Evolutionary conservation across 2,329 filamentous ascomycete species (phyloP).

Genomic region (Ophiostoma piceae): DNA sequence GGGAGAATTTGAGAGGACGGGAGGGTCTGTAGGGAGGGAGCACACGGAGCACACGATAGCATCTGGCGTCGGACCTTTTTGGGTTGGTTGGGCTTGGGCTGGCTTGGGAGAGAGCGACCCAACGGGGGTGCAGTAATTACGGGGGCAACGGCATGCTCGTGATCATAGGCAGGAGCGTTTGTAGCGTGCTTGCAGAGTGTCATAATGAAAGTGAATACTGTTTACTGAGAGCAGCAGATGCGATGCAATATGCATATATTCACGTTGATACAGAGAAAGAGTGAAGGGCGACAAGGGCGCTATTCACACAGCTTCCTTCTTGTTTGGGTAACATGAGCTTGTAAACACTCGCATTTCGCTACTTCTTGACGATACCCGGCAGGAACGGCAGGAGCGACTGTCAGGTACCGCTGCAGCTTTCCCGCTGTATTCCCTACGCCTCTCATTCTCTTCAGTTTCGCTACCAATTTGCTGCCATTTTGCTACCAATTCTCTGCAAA

Average conservation of each 20-base stretch:
- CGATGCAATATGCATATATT: too few species aligned
- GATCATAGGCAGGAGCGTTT: conserved; percentile 18
- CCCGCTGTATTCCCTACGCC: neutral
- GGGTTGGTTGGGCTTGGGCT: too few species aligned
- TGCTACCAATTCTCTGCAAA: neutral
- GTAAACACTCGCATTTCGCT: conserved; percentile 7
- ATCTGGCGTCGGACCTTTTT: neutral
- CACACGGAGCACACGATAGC: too few species aligned
- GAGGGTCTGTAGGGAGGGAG: neutral
- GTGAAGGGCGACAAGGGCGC: neutral
- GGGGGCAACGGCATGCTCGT: conserved; percentile 20
- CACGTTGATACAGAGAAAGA: too few species aligned
- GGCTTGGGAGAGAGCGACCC: neutral
- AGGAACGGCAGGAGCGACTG: conserved; percentile 15
- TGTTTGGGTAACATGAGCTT: neutral
- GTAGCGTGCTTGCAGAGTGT: too few species aligned
- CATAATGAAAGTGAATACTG: too few species aligned
- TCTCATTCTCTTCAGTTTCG: neutral
- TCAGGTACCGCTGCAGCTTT: conserved; percentile 15
- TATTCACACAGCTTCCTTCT: conserved; percentile 1
- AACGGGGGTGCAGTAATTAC: conserved; percentile 17
- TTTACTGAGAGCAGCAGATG: too few species aligned
- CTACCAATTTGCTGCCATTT: neutral
- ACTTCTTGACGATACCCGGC: conserved; percentile 4
- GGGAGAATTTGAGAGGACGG: neutral